Conservation (phyloP, 768 basidiomycete species). For the Ephemerocybe angulata region DNA sequence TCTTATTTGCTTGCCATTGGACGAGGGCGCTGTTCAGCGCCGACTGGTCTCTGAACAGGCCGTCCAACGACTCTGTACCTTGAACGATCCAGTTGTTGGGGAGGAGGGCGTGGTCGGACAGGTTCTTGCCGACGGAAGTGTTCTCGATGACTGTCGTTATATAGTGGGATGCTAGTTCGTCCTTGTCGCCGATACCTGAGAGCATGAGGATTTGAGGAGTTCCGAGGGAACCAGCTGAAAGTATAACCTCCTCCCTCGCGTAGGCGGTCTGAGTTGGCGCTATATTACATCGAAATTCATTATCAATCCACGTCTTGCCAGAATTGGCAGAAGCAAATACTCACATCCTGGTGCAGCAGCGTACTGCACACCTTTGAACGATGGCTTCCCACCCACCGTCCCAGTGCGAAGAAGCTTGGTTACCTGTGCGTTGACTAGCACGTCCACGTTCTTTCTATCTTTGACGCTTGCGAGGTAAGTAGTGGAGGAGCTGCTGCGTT, state of each 20-base stretch:
- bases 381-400: slow-evolving; percentile 8
- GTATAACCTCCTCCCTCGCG: slow-evolving; percentile 28
- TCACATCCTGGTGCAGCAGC: background rate
- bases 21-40: slow-evolving; percentile 3
- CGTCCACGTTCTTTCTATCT: slow-evolving; percentile 20
- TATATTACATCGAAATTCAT: background rate
- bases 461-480: slow-evolving; percentile 19
- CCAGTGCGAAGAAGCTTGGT: slow-evolving; percentile 19
- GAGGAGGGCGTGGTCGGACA: slow-evolving; percentile 21
- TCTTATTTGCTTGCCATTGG: slow-evolving; percentile 12
- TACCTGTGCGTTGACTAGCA: slow-evolving; percentile 20
- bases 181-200: slow-evolving; percentile 25
- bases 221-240: slow-evolving; percentile 28
- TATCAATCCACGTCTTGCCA: background rate
- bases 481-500: slow-evolving; percentile 22
- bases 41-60: background rate
- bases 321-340: background rate
- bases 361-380: slow-evolving; percentile 25
- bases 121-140: slow-evolving; percentile 26
- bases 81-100: background rate
- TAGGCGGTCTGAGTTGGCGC: slow-evolving; percentile 1
- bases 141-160: slow-evolving; percentile 19
- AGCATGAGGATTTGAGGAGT: slow-evolving; percentile 25
- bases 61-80: background rate
- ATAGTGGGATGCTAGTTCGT: slow-evolving; percentile 9